These are phyloP conservation scores for Apiotrichum gracile DNA, from an alignment of 1,284 basidiomycete genomes.

Conservation along the genomic window DNA sequence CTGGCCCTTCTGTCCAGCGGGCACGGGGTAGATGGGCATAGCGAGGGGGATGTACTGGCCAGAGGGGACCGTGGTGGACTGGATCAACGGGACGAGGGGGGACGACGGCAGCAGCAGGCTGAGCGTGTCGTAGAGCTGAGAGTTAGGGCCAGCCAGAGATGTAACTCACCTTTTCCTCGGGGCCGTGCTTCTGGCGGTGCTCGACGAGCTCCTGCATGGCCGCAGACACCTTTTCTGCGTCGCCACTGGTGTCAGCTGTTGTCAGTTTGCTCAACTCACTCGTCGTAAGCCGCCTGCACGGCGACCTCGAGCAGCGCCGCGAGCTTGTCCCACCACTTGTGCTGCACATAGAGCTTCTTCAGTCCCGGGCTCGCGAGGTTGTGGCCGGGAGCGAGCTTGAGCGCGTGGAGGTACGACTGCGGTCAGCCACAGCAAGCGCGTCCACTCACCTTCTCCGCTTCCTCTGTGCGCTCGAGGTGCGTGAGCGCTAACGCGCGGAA, in stretches of 20 bases:
- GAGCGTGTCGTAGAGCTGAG: conserved; percentile 63
- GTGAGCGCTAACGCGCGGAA: conserved; percentile 71
- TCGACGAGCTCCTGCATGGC: conserved; percentile 70
- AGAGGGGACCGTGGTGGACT: conserved; percentile 57
- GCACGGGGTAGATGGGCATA: conserved; percentile 56
- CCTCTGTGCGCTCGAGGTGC: conserved; percentile 62
- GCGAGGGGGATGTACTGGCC: conserved; percentile 39
- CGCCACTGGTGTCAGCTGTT: conserved; percentile 58
- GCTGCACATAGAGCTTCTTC: conserved; percentile 64
- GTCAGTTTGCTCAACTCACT: conserved; percentile 49
- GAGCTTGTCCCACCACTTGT: conserved; percentile 59
- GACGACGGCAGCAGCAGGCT: conserved; percentile 71
- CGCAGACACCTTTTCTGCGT: conserved; percentile 73
- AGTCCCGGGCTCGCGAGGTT: conserved; percentile 67
- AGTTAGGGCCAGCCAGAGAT: neutral
- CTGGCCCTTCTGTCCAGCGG: conserved; percentile 43
- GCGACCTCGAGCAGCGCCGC: conserved; percentile 54
- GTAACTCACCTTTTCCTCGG: conserved; percentile 54
- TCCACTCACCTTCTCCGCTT: conserved; percentile 73
- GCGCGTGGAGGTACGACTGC: conserved; percentile 70
- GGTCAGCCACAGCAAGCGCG: neutral
- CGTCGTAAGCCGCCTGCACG: conserved; percentile 55
- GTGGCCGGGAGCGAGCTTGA: conserved; percentile 59
- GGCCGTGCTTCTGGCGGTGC: conserved; percentile 58
- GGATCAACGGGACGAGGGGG: conserved; percentile 59